Conservation (phyloP, 2,329 filamentous ascomycete genomes). For the Alternaria rosae region DNA sequence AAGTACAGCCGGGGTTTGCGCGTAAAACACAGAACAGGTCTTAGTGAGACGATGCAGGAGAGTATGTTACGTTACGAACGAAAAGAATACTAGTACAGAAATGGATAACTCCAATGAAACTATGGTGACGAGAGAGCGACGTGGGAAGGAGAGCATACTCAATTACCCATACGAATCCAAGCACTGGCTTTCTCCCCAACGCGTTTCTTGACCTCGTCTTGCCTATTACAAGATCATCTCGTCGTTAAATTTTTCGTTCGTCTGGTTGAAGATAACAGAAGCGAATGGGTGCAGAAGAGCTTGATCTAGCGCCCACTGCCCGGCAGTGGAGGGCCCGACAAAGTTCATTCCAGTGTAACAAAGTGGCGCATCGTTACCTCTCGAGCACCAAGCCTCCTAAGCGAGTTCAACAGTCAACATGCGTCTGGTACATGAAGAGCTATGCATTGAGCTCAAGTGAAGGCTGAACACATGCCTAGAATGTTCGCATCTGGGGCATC, state of each 20-base stretch:
- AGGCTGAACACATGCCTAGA: constrained; percentile 19
- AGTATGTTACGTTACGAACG: constrained; percentile 20
- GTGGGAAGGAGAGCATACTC: constrained; percentile 8
- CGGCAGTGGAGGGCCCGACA: constrained; percentile 1
- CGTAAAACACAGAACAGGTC: background rate
- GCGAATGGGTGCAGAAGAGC: background rate
- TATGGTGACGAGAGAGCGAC: constrained; percentile 7
- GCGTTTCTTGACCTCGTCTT: constrained; percentile 1
- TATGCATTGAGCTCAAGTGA: constrained; percentile 6
- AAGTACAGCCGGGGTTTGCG: background rate
- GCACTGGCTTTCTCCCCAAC: background rate
- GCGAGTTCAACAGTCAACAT: background rate
- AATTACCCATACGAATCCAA: constrained; percentile 2
- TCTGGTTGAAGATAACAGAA: background rate
- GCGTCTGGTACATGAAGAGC: constrained; percentile 3
- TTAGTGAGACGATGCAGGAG: background rate
- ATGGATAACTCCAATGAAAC: background rate
- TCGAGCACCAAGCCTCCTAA: background rate
- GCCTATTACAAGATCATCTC: constrained; percentile 3
- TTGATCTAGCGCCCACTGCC: constrained; percentile 2
- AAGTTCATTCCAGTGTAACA: background rate
- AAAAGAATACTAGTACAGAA: background rate
- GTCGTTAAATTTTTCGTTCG: constrained; percentile 2
- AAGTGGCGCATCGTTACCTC: background rate
- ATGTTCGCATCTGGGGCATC: constrained; percentile 42